A percentile compares a stretch with the other conserved stretches of the same genome.
Conservation (phyloP, 805 yeast genomes). For the Cyberlindnera veronae region DNA sequence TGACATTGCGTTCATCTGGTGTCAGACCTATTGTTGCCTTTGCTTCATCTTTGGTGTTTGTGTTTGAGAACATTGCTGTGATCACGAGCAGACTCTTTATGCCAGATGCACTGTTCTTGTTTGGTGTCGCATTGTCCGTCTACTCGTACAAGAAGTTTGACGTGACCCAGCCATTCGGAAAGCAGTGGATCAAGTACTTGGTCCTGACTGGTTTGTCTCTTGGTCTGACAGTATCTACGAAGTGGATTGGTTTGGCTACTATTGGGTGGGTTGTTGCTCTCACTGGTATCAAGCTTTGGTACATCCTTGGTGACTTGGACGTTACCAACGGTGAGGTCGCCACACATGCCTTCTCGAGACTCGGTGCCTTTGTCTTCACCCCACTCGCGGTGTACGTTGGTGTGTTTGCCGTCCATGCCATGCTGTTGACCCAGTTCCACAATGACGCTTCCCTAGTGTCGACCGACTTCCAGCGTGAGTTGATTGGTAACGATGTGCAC, state of each 20-base stretch:
- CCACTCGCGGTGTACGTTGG: slow-evolving; percentile 59
- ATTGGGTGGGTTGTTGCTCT: slow-evolving; percentile 57
- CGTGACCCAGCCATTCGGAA: slow-evolving; percentile 40
- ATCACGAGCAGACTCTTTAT: slow-evolving; percentile 53
- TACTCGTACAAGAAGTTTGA: slow-evolving; percentile 50
- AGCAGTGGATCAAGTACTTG: slow-evolving; percentile 51
- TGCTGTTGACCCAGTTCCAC: slow-evolving; percentile 37
- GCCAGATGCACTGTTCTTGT: slow-evolving; percentile 42
- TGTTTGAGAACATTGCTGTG: slow-evolving; percentile 61
- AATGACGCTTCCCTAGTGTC: slow-evolving; percentile 65
- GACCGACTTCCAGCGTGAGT: slow-evolving; percentile 62
- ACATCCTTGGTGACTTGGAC: slow-evolving; percentile 61
- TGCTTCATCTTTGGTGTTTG: slow-evolving; percentile 47
- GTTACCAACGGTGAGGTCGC: slow-evolving; percentile 37
- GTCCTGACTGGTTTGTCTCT: slow-evolving; percentile 44
- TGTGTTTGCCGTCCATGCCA: slow-evolving; percentile 56
- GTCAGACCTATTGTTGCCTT: slow-evolving; percentile 49
- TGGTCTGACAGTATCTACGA: slow-evolving; percentile 59
- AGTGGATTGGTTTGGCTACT: slow-evolving; percentile 70
- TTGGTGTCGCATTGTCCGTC: slow-evolving; percentile 45
- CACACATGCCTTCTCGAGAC: slow-evolving; percentile 39
- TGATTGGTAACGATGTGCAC: slow-evolving; percentile 39
- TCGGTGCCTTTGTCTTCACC: slow-evolving; percentile 41
- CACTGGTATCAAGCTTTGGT: slow-evolving; percentile 54
- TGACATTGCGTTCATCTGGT: slow-evolving; percentile 52